Base-by-base conservation (phyloP, 441 rosid species). In the Flueggea neowawraea region DNA sequence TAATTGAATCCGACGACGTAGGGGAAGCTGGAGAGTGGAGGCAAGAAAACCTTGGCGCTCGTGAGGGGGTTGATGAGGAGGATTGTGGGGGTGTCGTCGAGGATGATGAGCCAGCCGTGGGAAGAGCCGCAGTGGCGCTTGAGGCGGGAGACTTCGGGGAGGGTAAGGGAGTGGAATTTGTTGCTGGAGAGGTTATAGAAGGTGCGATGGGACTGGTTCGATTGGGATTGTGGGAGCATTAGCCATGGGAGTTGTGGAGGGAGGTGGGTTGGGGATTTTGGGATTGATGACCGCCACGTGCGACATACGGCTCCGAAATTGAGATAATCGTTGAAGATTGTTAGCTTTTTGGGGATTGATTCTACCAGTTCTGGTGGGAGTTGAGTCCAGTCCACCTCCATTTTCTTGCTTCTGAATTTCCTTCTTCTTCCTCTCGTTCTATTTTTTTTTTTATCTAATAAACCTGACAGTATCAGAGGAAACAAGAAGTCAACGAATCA, bases 231-330 rank as follows among this genome's bases (percentile, higher is more conserved):
- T 14, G 85, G 79, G n/a, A 86, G 76, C 79, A 86, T 68, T 16
- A 86, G 87, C 89, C 84, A 82, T 10, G 89, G 92, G 58, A 80
- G 80, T 76, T 84, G 92, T 5, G 83, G 75, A 39, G 86, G 89
- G 62, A 86, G 83, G 68, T 71, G 82, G 64, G 0, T 50, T 0
- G 90, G 85, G 44, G 15, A 17, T 50, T 48, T 59, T 14, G 86
- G 77, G 52, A 64, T 55, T 10, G 81, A 74, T 39, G 67, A 66
- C 14, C 71, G 76, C 84, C 85, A 80, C 6, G 61, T 16, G 43
- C 61, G 77, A 67, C 90, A 82, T 2, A 76, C 80, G 36, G 76
- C 75, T 39, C 69, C 82, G 60, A 66, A 69, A n/a, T 66, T 66
- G 67, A 84, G 48, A 78, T 78, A 84, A 68, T 86, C 90, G 70